Evolutionary conservation across 345 rosid genomes (phyloP), one percentile per base, ranked within the genome.

Genomic region (Brassica nigra): DNA sequence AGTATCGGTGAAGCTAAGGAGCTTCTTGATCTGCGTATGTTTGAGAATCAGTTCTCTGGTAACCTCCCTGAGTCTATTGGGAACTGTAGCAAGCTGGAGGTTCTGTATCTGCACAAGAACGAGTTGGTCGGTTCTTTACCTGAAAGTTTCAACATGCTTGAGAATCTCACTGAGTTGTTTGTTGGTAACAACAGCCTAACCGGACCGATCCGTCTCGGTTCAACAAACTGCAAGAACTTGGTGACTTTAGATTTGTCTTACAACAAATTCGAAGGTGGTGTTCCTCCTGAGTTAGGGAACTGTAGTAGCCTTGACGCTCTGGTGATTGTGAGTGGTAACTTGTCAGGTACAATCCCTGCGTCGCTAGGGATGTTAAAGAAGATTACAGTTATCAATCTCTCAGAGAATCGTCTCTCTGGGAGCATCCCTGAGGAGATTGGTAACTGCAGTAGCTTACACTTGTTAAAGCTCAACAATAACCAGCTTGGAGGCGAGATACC

Each of bases 401-500:
- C 87, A 14, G 89, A 88, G 78, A 94, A 94, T 84, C 76, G 30
- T 16, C 83, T 92, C 76, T 92, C 88, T 5, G 97, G 96, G 14
- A 74, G 77, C 67, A 88, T 94, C 61, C 98, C 98, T 4, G 42
- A 81, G 0, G 88, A 90, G 82, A 79, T 94, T 0, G 97, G 94
- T 16, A 84, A 85, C 27, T 92, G 98, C 77, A 84, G 83, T 85
- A 87, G 90, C 65, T 81, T 94, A 82, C 78, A 2, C 31, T 11
- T 15, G 64, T 76, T 94, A 57, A 76, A 36, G 62, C 71, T 88
- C 14, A 77, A 88, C 57, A 58, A 69, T 0, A 94, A 94, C 85
- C 89, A 84, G 76, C 90, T 94, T 12, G 85, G 85, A 67, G 98
- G 96, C 2, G 80, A 59, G 77, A 88, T 94, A 78, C 98, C 94